A percentile compares a stretch with the other conserved stretches of the same genome.
phyloP scores from a whole-genome alignment of 306 rosid species.

The Neltuma alba region DNA sequence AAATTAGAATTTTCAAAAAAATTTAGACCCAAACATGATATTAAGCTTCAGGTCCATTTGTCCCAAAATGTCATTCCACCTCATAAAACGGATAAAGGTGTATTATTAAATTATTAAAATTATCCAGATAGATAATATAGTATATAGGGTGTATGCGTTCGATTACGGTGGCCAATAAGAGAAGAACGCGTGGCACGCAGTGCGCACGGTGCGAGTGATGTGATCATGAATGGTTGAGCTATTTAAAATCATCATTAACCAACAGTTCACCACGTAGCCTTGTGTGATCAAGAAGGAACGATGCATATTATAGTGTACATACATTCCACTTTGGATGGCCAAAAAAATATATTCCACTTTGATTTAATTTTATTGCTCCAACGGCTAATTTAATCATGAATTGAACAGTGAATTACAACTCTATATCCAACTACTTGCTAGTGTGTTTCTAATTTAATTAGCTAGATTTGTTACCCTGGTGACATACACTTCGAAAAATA shows the following conservation, averaged over 20 bases:
- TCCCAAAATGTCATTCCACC: not conserved
- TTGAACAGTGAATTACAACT: not conserved
- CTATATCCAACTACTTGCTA: not conserved
- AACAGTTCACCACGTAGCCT: not conserved
- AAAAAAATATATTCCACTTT: not conserved
- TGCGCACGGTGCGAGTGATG: slow-evolving; percentile 27
- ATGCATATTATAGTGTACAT: not conserved
- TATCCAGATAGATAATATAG: not conserved
- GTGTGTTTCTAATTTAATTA: not conserved
- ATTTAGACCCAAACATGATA: too few relatives aligned
- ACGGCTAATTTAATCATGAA: not conserved
- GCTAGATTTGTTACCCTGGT: too few relatives aligned
- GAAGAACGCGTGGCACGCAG: slow-evolving; percentile 24
- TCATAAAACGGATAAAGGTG: not conserved
- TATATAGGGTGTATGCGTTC: too few relatives aligned
- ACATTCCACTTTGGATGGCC: too few relatives aligned
- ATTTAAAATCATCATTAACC: not conserved
- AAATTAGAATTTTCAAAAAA: too few relatives aligned
- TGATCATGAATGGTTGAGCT: slow-evolving; percentile 18
- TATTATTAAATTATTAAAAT: not conserved
- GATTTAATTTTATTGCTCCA: slow-evolving; percentile 1
- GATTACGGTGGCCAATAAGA: not conserved
- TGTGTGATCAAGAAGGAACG: not conserved
- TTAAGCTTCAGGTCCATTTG: too few relatives aligned
- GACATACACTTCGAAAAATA: too few relatives aligned